Conservation (phyloP, 257 asterid genomes). For the Ajuga chamaepitys region DNA sequence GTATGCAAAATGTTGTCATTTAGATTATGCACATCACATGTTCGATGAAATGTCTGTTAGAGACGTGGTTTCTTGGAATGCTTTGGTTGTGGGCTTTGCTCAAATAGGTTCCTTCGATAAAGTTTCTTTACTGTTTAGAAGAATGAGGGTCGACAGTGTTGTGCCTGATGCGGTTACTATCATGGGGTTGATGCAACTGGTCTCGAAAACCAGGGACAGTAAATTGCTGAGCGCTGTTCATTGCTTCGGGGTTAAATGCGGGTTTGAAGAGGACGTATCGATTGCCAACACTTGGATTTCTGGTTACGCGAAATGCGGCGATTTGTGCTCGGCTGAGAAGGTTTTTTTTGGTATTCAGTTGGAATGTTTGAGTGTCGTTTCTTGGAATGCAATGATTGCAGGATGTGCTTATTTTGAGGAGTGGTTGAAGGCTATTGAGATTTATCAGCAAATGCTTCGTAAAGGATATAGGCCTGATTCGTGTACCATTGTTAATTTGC, state of each 20-base stretch:
- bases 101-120: conserved; percentile 30
- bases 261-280: conserved; percentile 30
- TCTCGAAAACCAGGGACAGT: conserved; percentile 27
- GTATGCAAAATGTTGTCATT: conserved; percentile 46
- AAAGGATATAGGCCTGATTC: conserved; percentile 45
- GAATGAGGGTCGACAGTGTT: conserved; percentile 35
- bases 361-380: conserved; percentile 33
- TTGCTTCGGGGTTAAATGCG: conserved; percentile 44
- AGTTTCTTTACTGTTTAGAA: conserved; percentile 25
- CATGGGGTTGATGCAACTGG: conserved; percentile 46
- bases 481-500: conserved; percentile 53
- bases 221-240: conserved; percentile 34
- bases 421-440: conserved; percentile 29
- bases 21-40: conserved; percentile 34
- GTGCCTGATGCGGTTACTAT: conserved; percentile 33
- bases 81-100: conserved; percentile 38
- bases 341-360: conserved; percentile 29
- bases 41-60: conserved; percentile 59
- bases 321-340: conserved; percentile 30
- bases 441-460: conserved; percentile 39
- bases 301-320: conserved; percentile 39
- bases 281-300: conserved; percentile 51
- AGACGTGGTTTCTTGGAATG: conserved; percentile 72
- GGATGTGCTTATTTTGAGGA: conserved; percentile 45
- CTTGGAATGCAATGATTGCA: conserved; percentile 66